These are phyloP conservation scores for Aspergillus sergii DNA, from an alignment of 2,329 filamentous ascomycete species.

Conservation along the genomic window DNA sequence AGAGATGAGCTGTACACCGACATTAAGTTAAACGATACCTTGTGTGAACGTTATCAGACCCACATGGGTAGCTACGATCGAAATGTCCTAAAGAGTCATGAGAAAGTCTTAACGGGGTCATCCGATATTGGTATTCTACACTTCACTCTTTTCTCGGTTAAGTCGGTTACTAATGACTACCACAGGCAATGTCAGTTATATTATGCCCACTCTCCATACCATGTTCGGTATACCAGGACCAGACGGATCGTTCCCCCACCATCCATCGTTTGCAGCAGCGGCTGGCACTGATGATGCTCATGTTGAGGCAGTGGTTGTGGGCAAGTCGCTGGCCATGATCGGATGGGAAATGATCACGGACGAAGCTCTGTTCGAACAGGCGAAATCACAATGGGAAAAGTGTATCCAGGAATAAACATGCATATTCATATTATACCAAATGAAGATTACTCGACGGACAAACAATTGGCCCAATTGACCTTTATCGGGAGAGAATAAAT, in stretches of 20 bases:
- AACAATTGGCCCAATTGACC: too few relatives aligned
- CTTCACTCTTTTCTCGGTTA: too few relatives aligned
- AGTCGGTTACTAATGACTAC: not conserved
- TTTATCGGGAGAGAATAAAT: not conserved
- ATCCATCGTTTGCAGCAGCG: constrained; percentile 48
- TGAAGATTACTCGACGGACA: not conserved
- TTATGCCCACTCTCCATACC: constrained; percentile 52
- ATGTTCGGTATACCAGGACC: constrained; percentile 50
- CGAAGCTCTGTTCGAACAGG: constrained; percentile 25
- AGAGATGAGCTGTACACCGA: constrained; percentile 46
- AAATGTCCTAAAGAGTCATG: constrained; percentile 39
- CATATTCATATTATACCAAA: not conserved
- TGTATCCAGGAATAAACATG: constrained; percentile 21
- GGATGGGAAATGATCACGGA: constrained; percentile 37
- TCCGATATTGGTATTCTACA: constrained; percentile 48
- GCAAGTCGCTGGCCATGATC: constrained; percentile 49
- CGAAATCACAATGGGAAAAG: constrained; percentile 29
- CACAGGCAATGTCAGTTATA: constrained; percentile 53
- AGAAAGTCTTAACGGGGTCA: constrained; percentile 45
- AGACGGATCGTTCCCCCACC: constrained; percentile 38
- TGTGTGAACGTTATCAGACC: constrained; percentile 48
- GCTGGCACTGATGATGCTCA: constrained; percentile 49
- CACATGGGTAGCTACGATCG: constrained; percentile 48
- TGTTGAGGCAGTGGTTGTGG: constrained; percentile 46
- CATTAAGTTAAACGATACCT: constrained; percentile 48